Base-by-base conservation (phyloP, 306 rosid genomes). In the Bauhinia variegata region DNA sequence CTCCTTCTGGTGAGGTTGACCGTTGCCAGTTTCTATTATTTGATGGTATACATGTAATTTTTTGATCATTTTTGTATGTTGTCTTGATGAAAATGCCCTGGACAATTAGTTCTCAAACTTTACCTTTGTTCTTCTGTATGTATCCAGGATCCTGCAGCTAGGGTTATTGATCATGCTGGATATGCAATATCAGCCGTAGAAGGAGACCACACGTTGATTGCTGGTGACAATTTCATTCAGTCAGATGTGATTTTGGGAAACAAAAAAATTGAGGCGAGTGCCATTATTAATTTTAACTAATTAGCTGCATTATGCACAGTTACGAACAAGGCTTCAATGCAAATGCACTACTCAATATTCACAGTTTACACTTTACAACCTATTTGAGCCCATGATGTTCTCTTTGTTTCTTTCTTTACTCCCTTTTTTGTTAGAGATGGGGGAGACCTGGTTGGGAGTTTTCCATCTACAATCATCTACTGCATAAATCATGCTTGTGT, bases 191-290 rank as follows among this genome's bases (percentile, higher is more conserved):
- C 97, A 37, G 70, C 84, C 15, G 75, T 72, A 11, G 99, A 93
- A 74, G 99, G 99, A 47, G 96, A 88, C 73, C 99, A 86, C 60
- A 88, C 97, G 0, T 63, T 93, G 76, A 93, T 93, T 80, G 99
- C 99, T 59, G 83, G 95, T 50, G 92, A 90, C 19, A 78, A 86
- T 68, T 90, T 86, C 46, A 86, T 93, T 30, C 75, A 65, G 77
- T 88, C 97, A 70, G 85, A 82, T 53, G 96, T 82, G 67, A 83
- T 93, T 38, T 70, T 93, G 80, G 99, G 97, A 68, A 85, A 85
- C 80, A 68, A 78, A 72, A 83, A 81, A 69, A 82, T 90, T 62
- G 92, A 88, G 97, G 99, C 65, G 79, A 88, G 89, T 79, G 61
- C 43, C 44, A 9, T 18, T 72, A 60, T 67, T 71, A 14, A 41